Evolutionary conservation across 441 rosid genomes (phyloP).

Genomic region (Erodium moschatum): DNA sequence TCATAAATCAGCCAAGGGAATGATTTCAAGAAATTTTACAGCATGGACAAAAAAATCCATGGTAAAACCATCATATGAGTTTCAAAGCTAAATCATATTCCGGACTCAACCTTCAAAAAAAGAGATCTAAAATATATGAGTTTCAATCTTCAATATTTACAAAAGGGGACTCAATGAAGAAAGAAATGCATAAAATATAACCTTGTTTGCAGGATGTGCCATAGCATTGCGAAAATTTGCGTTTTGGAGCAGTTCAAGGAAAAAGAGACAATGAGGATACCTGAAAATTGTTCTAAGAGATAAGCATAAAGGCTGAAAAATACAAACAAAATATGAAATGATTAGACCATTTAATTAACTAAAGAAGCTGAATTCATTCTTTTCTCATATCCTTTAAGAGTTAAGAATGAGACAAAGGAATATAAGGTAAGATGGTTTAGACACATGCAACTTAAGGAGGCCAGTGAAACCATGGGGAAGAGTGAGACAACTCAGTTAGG

Average conservation of each 20-base stretch:
- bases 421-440: neutral
- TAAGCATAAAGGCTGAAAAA: constrained; percentile 12
- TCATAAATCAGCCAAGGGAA: neutral
- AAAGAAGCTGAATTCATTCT: neutral
- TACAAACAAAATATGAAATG: neutral
- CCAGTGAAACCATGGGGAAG: neutral
- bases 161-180: neutral
- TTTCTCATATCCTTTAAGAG: neutral
- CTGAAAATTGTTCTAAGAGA: constrained; percentile 35
- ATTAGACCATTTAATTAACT: neutral
- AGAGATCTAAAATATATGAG: neutral
- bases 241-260: no score
- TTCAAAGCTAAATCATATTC: neutral
- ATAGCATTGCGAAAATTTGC: no score
- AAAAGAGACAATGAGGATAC: constrained; percentile 49
- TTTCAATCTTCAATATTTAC: constrained; percentile 3
- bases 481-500: neutral
- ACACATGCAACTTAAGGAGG: neutral
- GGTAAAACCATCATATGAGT: neutral
- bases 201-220: constrained; percentile 46
- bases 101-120: neutral
- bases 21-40: neutral
- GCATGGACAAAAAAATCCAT: neutral
- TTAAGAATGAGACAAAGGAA: neutral
- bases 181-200: constrained; percentile 20